Base-by-base conservation (phyloP, 1,284 basidiomycete species). In the Xanthoconium separans region DNA sequence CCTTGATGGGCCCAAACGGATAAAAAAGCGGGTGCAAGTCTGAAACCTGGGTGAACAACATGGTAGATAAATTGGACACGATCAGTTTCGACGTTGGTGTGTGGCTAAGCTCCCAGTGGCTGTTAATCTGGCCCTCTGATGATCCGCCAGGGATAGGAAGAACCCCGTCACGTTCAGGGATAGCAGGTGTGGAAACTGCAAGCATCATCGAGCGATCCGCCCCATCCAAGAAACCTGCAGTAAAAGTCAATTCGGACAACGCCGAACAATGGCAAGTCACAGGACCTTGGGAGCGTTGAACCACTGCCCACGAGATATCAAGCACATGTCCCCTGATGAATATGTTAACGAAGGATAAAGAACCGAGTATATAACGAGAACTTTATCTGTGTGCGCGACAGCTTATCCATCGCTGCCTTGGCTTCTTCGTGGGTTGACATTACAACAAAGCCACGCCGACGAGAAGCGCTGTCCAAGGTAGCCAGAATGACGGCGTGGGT, bases 281-380 rank as follows among this genome's bases (percentile, higher is more conserved):
- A 57, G 22, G 48, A 85, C 87, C 87, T 77, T 87, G 83, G 53
- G 87, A 90, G 46, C 87, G 85, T 61, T 90, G 88, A 39, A 90
- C 88, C 30, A 91, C 88, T 18, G 87, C 88, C 87, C 87, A 90
- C 3, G 88, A 90, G 49, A 90, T 80, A 64, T 90, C 88, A 43
- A 90, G 80, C 22, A 77, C 74, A 62, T 87, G 84, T 6, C 84
- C 85, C 61, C 87, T 89, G 42, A 37, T 51, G 22, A 27, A 27
- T 11, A 20, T 34, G 20, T 56, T 54, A 49, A 62, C 37, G 30
- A 41, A 5, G 1, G 5, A 20, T 42, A 10, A 8, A 34, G 41
- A 27, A 47, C 7, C 3, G n/a, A 31, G 41, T 7, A 45, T 37
- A 20, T 51, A 50, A 47, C 24, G 24, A 51, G 39, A 45, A 61